Percentiles rank a stretch among this genome's conserved stretches.
phyloP scores from a whole-genome alignment of 441 rosid genomes.

The Rhodomyrtus psidioides region DNA sequence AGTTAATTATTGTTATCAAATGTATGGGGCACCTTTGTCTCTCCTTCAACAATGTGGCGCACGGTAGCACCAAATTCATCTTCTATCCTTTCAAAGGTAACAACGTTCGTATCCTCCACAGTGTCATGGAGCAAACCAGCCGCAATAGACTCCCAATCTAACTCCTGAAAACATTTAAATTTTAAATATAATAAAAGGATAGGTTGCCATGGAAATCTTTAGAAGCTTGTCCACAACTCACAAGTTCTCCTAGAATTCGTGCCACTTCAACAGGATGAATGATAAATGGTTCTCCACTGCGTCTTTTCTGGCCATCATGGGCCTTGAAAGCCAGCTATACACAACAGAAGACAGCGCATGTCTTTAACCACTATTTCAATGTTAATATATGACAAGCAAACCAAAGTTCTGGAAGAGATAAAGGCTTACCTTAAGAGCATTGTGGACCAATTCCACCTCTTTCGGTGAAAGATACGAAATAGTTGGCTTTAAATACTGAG shows the following conservation, averaged over 20 bases:
- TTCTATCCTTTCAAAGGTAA: constrained; percentile 92
- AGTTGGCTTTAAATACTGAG: constrained; percentile 70
- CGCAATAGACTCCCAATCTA: constrained; percentile 98
- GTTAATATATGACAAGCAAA: not conserved
- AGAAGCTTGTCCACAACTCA: constrained; percentile 30
- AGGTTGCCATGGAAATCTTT: not conserved
- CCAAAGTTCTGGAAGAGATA: constrained; percentile 3
- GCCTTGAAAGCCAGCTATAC: constrained; percentile 93
- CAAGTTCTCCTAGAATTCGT: constrained; percentile 90
- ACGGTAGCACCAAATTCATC: constrained; percentile 86
- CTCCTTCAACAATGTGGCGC: constrained; percentile 95
- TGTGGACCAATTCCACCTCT: constrained; percentile 73
- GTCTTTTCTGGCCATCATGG: constrained; percentile 86
- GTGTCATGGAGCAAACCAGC: constrained; percentile 98
- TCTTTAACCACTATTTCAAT: constrained; percentile 9
- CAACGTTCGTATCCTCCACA: constrained; percentile 93
- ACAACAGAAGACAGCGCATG: constrained; percentile 17
- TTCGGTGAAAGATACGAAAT: constrained; percentile 75
- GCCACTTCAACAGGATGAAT: constrained; percentile 97
- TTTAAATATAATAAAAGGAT: not conserved
- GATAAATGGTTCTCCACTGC: constrained; percentile 92
- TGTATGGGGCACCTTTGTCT: constrained; percentile 66
- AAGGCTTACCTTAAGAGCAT: constrained; percentile 65
- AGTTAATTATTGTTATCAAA: not conserved
- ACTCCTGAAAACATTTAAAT: constrained; percentile 41